phyloP scores from a whole-genome alignment of 116 monocot genomes.

The Zostera marina region DNA sequence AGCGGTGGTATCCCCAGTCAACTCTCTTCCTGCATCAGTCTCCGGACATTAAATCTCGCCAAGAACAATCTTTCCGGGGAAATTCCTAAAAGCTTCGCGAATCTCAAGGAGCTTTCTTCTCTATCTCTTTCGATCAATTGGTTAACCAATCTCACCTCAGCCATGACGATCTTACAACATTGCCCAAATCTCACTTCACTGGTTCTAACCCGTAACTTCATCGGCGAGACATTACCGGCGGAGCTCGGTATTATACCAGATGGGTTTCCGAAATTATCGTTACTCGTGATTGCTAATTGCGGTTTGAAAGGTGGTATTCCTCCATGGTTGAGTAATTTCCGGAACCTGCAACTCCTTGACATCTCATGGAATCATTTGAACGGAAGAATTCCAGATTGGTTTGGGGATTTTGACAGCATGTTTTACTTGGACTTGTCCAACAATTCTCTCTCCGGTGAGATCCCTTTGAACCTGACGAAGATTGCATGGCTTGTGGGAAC shows the following conservation, averaged over 20 bases:
- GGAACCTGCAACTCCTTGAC: slow-evolving; percentile 50
- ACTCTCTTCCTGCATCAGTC: slow-evolving; percentile 31
- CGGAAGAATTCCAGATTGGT: slow-evolving; percentile 52
- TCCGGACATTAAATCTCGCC: slow-evolving; percentile 56
- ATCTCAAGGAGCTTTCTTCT: slow-evolving; percentile 30
- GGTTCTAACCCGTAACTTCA: slow-evolving; percentile 54
- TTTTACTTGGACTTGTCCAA: slow-evolving; percentile 78
- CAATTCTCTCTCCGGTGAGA: slow-evolving; percentile 54
- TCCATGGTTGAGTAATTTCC: slow-evolving; percentile 29
- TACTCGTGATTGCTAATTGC: slow-evolving; percentile 51
- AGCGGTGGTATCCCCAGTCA: slow-evolving; percentile 28
- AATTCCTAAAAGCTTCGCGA: slow-evolving; percentile 46
- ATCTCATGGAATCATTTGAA: slow-evolving; percentile 70
- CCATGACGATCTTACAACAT: slow-evolving; percentile 39
- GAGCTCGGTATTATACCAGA: slow-evolving; percentile 14
- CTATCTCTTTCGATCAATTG: slow-evolving; percentile 64
- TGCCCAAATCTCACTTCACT: slow-evolving; percentile 38
- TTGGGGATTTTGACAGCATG: slow-evolving; percentile 39
- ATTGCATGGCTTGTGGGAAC: slow-evolving; percentile 26
- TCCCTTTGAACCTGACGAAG: slow-evolving; percentile 34
- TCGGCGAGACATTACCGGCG: slow-evolving; percentile 28
- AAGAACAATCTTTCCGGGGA: slow-evolving; percentile 43
- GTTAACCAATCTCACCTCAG: slow-evolving; percentile 37
- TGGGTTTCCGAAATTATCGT: slow-evolving; percentile 37
- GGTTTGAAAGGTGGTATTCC: slow-evolving; percentile 44